Base-by-base conservation (phyloP, 345 rosid species). In the Euphorbia lathyris region DNA sequence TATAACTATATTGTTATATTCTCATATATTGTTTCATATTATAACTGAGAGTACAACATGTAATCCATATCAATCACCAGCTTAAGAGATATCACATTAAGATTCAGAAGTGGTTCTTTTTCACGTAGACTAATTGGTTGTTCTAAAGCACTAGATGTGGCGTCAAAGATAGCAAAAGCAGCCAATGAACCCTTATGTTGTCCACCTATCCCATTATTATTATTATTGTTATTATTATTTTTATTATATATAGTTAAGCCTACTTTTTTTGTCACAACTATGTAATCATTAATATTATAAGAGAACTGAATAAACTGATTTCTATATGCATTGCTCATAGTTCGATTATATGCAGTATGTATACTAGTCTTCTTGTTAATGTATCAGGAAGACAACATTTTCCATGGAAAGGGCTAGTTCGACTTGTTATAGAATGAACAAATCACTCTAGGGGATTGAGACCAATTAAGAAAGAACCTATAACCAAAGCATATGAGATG, bases 361-460 rank as follows among this genome's bases (percentile, higher is more conserved):
- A 92, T 63, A 92, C 83, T 13, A 95, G 81, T 74, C 84, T 87
- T 32, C 99, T 79, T 48, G 82, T 85, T 72, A 95, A 81, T 3
- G 97, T 82, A 72, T 97, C 99, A 0, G 99, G 99, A 48, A 95
- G 92, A 82, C 96, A 58, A 96, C 99, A 77, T 92, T 92, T 63
- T 88, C n/a, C 99, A 63, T 97, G 81, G 29, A 95, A 95, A 9
- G 97, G 90, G 76, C 90, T 84, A 36, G 88, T 89, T 27, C 99
- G 82, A 65, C 84, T 86, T 14, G 92, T 92, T 16, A 90, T 92
- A 0, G 97, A 95, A 78, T 95, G 97, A 72, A 84, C 86, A 77
- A 95, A 95, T 73, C 88, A 81, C 73, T 92, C 99, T 5, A 82
- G 14, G 5, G 97, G 99, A 78, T 90, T 95, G 75, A 92, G 68